Evolutionary conservation across 108 stramenopile species (phyloP).

Genomic region (Stephanodiscus triporus): DNA sequence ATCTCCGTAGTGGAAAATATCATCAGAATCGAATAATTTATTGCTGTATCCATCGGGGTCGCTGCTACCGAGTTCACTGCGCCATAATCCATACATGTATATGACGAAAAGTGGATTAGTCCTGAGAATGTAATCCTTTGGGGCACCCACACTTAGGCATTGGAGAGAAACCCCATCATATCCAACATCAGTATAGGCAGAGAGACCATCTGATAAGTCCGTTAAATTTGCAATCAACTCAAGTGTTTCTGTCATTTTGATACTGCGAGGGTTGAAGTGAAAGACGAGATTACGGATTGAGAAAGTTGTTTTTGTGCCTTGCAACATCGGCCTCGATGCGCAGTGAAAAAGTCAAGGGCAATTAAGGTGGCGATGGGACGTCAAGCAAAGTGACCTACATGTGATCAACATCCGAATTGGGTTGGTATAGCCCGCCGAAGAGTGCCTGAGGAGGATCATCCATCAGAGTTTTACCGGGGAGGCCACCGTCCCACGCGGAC

Average conservation of each 20-base stretch:
- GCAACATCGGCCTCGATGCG: no score
- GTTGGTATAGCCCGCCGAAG: slow-evolving; percentile 18
- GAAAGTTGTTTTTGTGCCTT: no score
- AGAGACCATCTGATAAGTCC: slow-evolving; percentile 22
- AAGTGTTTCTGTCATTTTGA: slow-evolving; percentile 35
- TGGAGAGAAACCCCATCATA: slow-evolving; percentile 40
- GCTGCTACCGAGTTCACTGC: slow-evolving; percentile 22
- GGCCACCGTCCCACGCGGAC: slow-evolving; percentile 22
- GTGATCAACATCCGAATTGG: slow-evolving; percentile 30
- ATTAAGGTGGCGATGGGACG: background rate
- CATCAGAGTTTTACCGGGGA: background rate
- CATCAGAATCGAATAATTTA: slow-evolving; percentile 45
- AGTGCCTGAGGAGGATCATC: slow-evolving; percentile 19
- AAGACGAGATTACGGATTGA: background rate
- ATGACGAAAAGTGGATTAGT: slow-evolving; percentile 43
- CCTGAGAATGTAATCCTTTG: slow-evolving; percentile 20
- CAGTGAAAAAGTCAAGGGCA: background rate
- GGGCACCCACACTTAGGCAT: slow-evolving; percentile 16
- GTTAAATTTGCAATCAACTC: slow-evolving; percentile 27
- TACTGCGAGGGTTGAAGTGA: slow-evolving; percentile 9
- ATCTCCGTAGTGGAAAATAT: slow-evolving; percentile 43
- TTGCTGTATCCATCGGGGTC: slow-evolving; percentile 53
- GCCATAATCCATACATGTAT: slow-evolving; percentile 48
- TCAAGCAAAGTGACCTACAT: slow-evolving; percentile 23
- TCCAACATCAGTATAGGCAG: slow-evolving; percentile 30